Base-by-base conservation (phyloP, 2,329 filamentous ascomycete species). In the Alternaria sp. region DNA sequence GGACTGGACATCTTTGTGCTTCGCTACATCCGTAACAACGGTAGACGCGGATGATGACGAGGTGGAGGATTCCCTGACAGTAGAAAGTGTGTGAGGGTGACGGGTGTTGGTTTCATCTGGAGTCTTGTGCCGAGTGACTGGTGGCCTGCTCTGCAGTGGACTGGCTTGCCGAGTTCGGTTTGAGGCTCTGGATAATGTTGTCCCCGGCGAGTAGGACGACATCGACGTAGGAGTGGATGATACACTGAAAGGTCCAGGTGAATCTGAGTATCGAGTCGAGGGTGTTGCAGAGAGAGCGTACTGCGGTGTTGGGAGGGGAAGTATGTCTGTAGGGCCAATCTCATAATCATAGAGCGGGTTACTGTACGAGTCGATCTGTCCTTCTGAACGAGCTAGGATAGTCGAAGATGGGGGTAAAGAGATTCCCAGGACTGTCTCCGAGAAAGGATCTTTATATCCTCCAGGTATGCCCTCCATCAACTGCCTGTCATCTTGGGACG, bases 191-290 rank as follows among this genome's bases (percentile, higher is more conserved):
- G 83, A 67, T 74, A 82, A 63, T 75, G 87, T 78, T 5, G 90
- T 77, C 3, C 87, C 85, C 4, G 91, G 90, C 16, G 90, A 93
- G 69, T 90, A 89, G 1, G 91, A 93, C 8, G 89, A 90, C 64
- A 91, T 89, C 10, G 91, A 93, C 5, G 90, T 93, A 7, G 91
- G 91, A 3, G 91, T 93, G 1, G 91, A 93, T 60, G 91, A 90
- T 64, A 91, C 85, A 73, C 91, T 93, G 77, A 92, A 93, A 5
- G 87, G 81, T 2, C 89, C 87, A 11, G 90, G 87, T 1, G 91
- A 93, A 57, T 88, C 91, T 2, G 90, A 92, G 70, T 91, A 93
- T 62, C 89, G 84, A 2, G 91, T 93, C 4, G 91, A 93, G 38
- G 91, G 90, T 60, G 90, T 93, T 25, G 84, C 87, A 62, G 90